A percentile compares a stretch with the other conserved stretches of the same genome.
These are phyloP conservation scores for Paraphaeosphaeria minitans DNA, from an alignment of 2,329 filamentous ascomycete species.

Conservation along the genomic window DNA sequence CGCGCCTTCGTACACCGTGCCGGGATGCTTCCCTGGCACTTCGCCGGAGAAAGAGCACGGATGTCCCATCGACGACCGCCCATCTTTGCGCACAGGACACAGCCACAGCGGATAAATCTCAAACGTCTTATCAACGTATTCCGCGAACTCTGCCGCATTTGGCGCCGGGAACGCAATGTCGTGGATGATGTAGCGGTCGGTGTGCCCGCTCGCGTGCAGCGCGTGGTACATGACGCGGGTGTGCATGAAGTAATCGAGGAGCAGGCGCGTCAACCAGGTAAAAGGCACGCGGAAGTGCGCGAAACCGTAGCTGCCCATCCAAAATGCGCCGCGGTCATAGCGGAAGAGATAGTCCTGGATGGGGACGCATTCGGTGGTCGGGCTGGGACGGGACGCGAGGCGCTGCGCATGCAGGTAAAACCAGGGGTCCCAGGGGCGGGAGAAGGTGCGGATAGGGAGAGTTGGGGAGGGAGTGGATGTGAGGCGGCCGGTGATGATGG, in stretches of 20 bases:
- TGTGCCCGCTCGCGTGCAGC: slow-evolving; percentile 62
- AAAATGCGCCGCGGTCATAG: slow-evolving; percentile 68
- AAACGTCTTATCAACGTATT: slow-evolving; percentile 55
- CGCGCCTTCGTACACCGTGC: slow-evolving; percentile 20
- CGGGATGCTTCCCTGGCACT: slow-evolving; percentile 9
- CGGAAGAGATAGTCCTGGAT: slow-evolving; percentile 63
- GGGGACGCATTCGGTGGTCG: slow-evolving; percentile 50
- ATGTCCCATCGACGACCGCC: slow-evolving; percentile 37
- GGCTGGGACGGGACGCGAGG: slow-evolving; percentile 13
- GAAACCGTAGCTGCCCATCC: slow-evolving; percentile 65
- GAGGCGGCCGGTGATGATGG: slow-evolving; percentile 66
- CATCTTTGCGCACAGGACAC: slow-evolving; percentile 54
- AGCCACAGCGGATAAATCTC: slow-evolving; percentile 64
- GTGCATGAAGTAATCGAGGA: slow-evolving; percentile 66
- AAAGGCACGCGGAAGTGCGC: slow-evolving; percentile 65
- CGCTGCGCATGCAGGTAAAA: slow-evolving; percentile 69
- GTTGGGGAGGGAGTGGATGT: slow-evolving; percentile 47
- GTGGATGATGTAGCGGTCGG: slow-evolving; percentile 64
- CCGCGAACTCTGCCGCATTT: slow-evolving; percentile 57
- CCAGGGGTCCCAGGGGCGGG: slow-evolving; percentile 67
- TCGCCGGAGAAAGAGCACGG: slow-evolving; percentile 18
- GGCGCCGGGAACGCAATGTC: slow-evolving; percentile 64
- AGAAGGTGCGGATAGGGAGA: slow-evolving; percentile 54
- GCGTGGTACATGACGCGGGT: slow-evolving; percentile 68
- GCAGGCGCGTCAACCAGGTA: slow-evolving; percentile 60